Base-by-base conservation (phyloP, 2,329 filamentous ascomycete species). In the Ophiostoma himal-ulmi region DNA sequence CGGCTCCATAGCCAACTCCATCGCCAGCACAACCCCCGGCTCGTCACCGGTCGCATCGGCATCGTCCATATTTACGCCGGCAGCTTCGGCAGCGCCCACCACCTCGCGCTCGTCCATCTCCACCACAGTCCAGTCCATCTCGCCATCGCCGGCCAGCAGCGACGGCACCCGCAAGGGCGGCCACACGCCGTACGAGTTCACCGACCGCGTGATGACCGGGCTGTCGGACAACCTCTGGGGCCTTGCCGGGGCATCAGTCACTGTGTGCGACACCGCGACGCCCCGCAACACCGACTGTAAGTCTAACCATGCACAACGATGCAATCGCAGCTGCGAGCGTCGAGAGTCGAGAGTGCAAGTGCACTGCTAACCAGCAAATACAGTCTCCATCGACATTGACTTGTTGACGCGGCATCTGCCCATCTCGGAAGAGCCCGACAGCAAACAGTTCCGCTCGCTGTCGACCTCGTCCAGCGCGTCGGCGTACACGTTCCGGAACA, bases 361-460 rank as follows among this genome's bases (percentile, higher is more conserved):
- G 22, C 52, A 26, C 17, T n/a, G 22, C 52, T 57, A 57, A 57
- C n/a, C 2, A 44, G 17, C 37, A 20, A 20, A 14, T 8, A 26
- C n/a, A 71, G 70, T 71, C 60, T 71, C 70, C 20, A 48, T 70
- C 64, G 54, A 68, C 37, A 37, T 70, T n/a, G 70, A 70, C 68
- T 39, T 71, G 17, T n/a, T 71, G 7, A 68, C 68, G 30, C 26
- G 57, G 3, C 64, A 41, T 34, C 20, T 48, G 37, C 52, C 70
- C 7, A 13, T 41, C 10, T 30, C 44, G 30, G 70, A 68, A 20
- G n/a, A 64, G 41, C 11, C 54, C 30, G 41, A 54, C 41, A 26
- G 39, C n/a, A 66, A 67, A 6, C 26, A 39, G 34, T 39, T 22
- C 20, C 62, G 62, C 7, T 39, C 36, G 7, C 62, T 65, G 20